Evolutionary conservation across 2,329 filamentous ascomycete species (phyloP).

Genomic region (Phaeosphaeriaceae sp.): DNA sequence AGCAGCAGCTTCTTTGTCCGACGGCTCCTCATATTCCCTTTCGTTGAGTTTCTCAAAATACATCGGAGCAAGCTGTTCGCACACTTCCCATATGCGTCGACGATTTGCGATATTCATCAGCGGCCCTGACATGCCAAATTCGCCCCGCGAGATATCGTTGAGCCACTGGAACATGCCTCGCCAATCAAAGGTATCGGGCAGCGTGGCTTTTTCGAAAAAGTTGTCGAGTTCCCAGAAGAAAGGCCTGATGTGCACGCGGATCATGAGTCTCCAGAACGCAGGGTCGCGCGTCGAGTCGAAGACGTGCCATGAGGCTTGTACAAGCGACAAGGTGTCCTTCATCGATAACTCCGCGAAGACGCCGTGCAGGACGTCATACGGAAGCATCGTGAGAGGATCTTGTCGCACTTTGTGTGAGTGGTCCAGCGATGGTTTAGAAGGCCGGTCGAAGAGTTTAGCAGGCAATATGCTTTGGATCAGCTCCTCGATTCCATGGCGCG

Average conservation of each 20-base stretch:
- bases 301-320: constrained; percentile 20
- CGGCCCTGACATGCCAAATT: constrained; percentile 24
- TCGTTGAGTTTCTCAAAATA: constrained; percentile 4
- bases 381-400: constrained; percentile 20
- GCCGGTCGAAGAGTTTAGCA: constrained; percentile 5
- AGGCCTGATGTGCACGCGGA: constrained; percentile 13
- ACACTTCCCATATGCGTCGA: constrained; percentile 37
- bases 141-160: constrained; percentile 19
- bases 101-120: constrained; percentile 43
- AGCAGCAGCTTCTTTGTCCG: constrained; percentile 10
- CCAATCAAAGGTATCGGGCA: constrained; percentile 16
- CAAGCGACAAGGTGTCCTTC: constrained; percentile 14
- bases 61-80: constrained; percentile 8
- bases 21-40: not conserved
- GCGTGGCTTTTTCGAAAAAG: not conserved
- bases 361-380: constrained; percentile 16
- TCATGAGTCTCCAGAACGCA: constrained; percentile 22
- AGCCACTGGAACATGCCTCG: constrained; percentile 32
- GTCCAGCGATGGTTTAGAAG: not conserved
- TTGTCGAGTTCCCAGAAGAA: constrained; percentile 22
- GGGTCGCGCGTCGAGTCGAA: constrained; percentile 7
- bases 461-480: constrained; percentile 14
- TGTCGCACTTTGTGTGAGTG: constrained; percentile 9
- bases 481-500: constrained; percentile 4
- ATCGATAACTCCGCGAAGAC: constrained; percentile 12